Conservation (phyloP, 371 early-diverging fungal genomes). For the Mortierella sp. region DNA sequence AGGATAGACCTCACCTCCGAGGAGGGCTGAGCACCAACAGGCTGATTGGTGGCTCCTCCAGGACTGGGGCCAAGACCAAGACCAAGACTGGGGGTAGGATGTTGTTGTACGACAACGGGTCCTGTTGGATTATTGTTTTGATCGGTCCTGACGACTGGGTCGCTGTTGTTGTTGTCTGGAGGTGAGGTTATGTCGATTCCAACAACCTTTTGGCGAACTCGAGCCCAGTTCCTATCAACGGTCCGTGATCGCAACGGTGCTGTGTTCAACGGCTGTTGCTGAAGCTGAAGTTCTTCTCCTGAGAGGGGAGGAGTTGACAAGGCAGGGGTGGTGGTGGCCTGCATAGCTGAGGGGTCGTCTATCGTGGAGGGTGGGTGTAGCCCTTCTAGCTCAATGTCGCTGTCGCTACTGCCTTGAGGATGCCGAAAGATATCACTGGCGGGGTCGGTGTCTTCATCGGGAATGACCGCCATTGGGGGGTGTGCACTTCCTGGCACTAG, state of each 20-base stretch:
- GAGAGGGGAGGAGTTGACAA: background rate
- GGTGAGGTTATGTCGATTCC: constrained; percentile 14
- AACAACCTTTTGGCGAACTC: constrained; percentile 49
- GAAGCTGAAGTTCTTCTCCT: background rate
- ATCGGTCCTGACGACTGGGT: background rate
- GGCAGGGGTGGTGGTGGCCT: background rate
- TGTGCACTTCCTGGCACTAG: constrained; percentile 20
- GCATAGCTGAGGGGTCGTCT: background rate
- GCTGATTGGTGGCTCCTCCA: background rate
- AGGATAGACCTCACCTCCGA: background rate
- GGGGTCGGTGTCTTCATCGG: constrained; percentile 23
- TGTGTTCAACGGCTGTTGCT: background rate
- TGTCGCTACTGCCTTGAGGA: background rate
- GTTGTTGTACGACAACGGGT: too few species aligned
- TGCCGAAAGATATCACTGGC: constrained; percentile 4
- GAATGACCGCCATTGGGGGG: constrained; percentile 28
- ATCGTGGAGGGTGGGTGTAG: background rate
- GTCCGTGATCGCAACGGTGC: constrained; percentile 14
- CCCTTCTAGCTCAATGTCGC: background rate
- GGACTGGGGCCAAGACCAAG: background rate
- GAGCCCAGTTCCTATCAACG: constrained; percentile 52
- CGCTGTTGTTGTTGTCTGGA: background rate
- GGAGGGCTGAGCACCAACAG: too few species aligned
- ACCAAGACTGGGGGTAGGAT: background rate
- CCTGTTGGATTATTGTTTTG: background rate